Percentiles rank a stretch among this genome's conserved stretches.
Conservation (phyloP, 768 basidiomycete genomes). For the Mycena chlorophos region DNA sequence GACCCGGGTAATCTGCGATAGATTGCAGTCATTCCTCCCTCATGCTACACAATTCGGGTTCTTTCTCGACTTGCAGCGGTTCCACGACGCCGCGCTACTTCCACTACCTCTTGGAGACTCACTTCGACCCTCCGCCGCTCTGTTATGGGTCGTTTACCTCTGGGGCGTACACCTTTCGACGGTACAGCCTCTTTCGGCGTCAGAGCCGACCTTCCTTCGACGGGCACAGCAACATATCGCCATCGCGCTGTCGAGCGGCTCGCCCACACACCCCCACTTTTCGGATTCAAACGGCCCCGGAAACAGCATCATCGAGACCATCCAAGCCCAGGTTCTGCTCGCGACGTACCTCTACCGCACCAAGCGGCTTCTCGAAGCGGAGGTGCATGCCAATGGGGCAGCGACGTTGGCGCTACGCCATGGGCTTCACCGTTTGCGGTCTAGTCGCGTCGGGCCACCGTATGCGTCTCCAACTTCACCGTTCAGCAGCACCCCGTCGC, state of each 20-base stretch:
- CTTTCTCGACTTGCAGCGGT: constrained; percentile 13
- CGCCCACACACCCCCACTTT: not conserved
- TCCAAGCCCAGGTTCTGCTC: constrained; percentile 20
- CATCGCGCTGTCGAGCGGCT: constrained; percentile 1
- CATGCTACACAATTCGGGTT: constrained; percentile 19
- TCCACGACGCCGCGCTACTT: constrained; percentile 7
- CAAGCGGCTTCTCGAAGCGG: constrained; percentile 10
- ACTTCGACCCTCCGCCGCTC: constrained; percentile 11
- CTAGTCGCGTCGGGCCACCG: not conserved
- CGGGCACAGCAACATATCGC: constrained; percentile 10
- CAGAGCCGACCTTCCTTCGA: constrained; percentile 8
- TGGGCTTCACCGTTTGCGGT: constrained; percentile 12
- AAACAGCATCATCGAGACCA: constrained; percentile 7
- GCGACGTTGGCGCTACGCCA: constrained; percentile 9
- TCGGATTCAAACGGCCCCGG: too few species aligned
- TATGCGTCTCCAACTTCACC: not conserved
- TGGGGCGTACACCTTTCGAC: constrained; percentile 12
- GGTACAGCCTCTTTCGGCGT: not conserved
- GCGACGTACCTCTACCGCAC: constrained; percentile 7
- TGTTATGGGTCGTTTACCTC: constrained; percentile 16
- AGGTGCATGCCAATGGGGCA: constrained; percentile 14
- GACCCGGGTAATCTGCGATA: not conserved
- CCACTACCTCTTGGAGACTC: constrained; percentile 8
- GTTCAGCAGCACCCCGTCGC: not conserved
- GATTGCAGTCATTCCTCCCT: constrained; percentile 14